Conservation (phyloP, 495 filamentous ascomycete species). For the Trichoderma gamsii region DNA sequence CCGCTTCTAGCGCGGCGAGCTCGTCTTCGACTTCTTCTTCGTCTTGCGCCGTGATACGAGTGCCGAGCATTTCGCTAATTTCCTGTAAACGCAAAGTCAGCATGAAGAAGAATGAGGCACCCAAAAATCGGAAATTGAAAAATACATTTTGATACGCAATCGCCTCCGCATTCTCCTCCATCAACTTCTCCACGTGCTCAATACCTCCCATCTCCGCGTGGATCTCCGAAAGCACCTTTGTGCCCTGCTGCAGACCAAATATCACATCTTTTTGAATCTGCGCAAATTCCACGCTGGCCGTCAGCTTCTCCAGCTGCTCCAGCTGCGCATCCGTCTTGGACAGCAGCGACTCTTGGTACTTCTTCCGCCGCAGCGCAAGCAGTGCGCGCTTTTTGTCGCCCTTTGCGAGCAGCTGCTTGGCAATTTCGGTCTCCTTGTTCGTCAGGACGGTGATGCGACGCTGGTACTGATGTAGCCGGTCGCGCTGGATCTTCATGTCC, state of each 20-base stretch:
- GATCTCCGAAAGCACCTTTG: constrained; percentile 80
- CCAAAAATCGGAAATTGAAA: not conserved
- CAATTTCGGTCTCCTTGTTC: constrained; percentile 72
- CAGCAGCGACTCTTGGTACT: constrained; percentile 91
- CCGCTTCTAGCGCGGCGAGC: constrained; percentile 68
- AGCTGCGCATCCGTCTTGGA: constrained; percentile 87
- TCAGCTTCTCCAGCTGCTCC: constrained; percentile 77
- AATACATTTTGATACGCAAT: constrained; percentile 76
- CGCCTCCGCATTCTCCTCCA: constrained; percentile 86
- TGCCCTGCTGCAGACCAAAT: constrained; percentile 89
- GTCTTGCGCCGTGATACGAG: constrained; percentile 80
- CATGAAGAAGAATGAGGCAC: not conserved
- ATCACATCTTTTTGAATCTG: constrained; percentile 92
- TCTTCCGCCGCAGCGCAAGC: constrained; percentile 86
- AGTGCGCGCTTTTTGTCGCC: constrained; percentile 76
- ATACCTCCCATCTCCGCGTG: constrained; percentile 94
- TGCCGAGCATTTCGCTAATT: constrained; percentile 82
- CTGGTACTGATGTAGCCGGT: constrained; percentile 93
- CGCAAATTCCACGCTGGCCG: constrained; percentile 82
- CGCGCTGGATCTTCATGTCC: constrained; percentile 94
- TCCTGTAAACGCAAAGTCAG: constrained; percentile 48
- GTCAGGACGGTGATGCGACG: constrained; percentile 80
- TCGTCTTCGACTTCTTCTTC: constrained; percentile 98
- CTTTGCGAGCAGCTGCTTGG: constrained; percentile 67
- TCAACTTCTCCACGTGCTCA: constrained; percentile 84